Base-by-base conservation (phyloP, 805 yeast species). In the Brettanomyces custersianus region DNA sequence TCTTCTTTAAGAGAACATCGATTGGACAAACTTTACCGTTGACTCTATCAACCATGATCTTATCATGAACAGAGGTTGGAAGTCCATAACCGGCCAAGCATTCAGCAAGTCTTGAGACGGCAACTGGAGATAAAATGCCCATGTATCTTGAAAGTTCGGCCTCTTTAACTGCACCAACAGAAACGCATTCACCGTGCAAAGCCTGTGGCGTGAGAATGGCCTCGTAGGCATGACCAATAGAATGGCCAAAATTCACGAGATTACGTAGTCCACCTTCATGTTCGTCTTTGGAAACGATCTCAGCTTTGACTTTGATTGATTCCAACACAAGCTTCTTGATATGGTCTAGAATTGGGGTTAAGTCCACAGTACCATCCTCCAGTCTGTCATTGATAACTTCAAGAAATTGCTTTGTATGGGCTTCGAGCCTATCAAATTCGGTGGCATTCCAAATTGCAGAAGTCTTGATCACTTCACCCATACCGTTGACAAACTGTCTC, bases 211-310 rank as follows among this genome's bases (percentile, higher is more conserved):
- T 88, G 43, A 92, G 68, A 24, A 92, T 77, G n/a, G 98, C 97
- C 65, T 92, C 98, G 45, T 82, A 87, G 16, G 98, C 98, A 58
- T 92, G 98, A 31, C 98, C 98, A 49, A 92, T 88, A 20, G 96
- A 75, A 59, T 92, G 98, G 24, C 98, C 98, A 55, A 90, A 92
- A 61, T 92, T 92, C 41, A 92, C 69, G 44, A 92, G 63, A 59
- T 92, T 92, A 62, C 98, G 74, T 46, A 92, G 70, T 4, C 95
- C 92, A 33, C 95, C 86, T 60, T 92, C 98, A 51, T 94, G 80
- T 60, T 92, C 98, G 61, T 92, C 98, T 13, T 77, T 68, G 3
- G 95, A 74, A 12, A 92, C 98, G 33, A 92, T 98, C 45, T 77
- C 83, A 4, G 97, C 96, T 61, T 92, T 92, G 37, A 92, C 96